These are phyloP conservation scores for Colletotrichum sp. DNA, from an alignment of 2,329 filamentous ascomycete genomes.

Conservation along the genomic window DNA sequence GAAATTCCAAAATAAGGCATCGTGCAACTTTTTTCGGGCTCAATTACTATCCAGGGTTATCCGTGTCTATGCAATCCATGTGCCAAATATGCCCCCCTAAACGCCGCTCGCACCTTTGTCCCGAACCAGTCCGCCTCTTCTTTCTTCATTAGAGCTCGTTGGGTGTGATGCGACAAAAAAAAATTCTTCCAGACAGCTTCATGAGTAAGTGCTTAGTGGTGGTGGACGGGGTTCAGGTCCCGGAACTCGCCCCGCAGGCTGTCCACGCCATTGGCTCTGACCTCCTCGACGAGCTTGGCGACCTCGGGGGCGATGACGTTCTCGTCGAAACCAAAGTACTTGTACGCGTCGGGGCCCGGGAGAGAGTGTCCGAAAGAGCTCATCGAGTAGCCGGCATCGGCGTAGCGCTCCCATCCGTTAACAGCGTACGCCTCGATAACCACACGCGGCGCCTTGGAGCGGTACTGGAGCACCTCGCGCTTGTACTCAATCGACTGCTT, in stretches of 20 bases:
- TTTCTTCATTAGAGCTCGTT: neutral
- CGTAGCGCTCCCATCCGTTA: constrained; percentile 66
- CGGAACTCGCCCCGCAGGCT: constrained; percentile 28
- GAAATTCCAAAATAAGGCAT: neutral
- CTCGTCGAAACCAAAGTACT: constrained; percentile 56
- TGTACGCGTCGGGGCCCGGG: constrained; percentile 57
- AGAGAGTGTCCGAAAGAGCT: constrained; percentile 60
- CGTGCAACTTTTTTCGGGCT: neutral
- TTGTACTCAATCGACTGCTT: constrained; percentile 48
- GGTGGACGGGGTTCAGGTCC: constrained; percentile 25
- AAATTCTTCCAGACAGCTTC: neutral
- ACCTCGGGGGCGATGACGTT: constrained; percentile 43
- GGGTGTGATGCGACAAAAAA: neutral
- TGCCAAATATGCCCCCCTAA: neutral
- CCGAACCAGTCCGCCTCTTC: neutral
- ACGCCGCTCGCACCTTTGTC: neutral
- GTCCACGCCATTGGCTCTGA: constrained; percentile 26
- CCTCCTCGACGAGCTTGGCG: constrained; percentile 29
- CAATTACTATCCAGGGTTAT: constrained; percentile 11
- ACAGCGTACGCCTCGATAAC: constrained; percentile 65
- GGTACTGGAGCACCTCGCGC: constrained; percentile 47
- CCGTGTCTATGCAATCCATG: constrained; percentile 10
- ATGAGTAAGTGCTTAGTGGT: neutral
- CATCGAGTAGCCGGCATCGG: constrained; percentile 60
- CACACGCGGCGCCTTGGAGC: constrained; percentile 50